Evolutionary conservation across 179 eudicot genomes (phyloP), one percentile per base, ranked within the genome.

Genomic region (Silene vulgaris): DNA sequence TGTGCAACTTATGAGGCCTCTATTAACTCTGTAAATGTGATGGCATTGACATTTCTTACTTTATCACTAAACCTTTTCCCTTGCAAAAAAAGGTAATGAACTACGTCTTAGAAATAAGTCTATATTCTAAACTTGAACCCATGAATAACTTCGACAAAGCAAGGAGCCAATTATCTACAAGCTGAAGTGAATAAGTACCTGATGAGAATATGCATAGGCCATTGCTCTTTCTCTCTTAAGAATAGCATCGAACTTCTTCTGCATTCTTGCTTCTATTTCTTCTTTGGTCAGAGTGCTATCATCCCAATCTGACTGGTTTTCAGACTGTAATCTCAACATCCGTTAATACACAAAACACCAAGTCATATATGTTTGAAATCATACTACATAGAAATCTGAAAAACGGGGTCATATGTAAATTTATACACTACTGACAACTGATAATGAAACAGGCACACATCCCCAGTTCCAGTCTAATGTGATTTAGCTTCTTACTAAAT

Each of bases 201-300:
- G 96, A 81, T 88, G 89, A 62, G 98, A 89, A 77, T 92, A 88
- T 78, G 99, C 92, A 82, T 92, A 95, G 28, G 97, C 94, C 97
- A 90, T 89, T 45, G 95, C 92, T 76, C 97, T 83, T 75, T 95
- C 97, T 84, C 99, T 85, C 85, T 86, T 90, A 72, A 88, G 79
- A 64, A 87, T 79, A 26, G 99, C 97, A 78, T 95, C 99, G 64
- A 83, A 80, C 85, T 90, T 95, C 78, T 84, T 84, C 77, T 79
- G 89, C 78, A 89, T 76, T 81, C 97, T 89, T 21, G 87, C 89
- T 52, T 92, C 95, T 40, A 75, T 78, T 81, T 92, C 95, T 81
- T 92, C 91, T 79, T 95, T 95, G 7, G 97, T 87, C 66, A 95
- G 88, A 65, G 86, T 76, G 79, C 97, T 95, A 74, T 92, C 96